phyloP scores from a whole-genome alignment of 257 asterid genomes.

The Nicotiana obtusifolia region DNA sequence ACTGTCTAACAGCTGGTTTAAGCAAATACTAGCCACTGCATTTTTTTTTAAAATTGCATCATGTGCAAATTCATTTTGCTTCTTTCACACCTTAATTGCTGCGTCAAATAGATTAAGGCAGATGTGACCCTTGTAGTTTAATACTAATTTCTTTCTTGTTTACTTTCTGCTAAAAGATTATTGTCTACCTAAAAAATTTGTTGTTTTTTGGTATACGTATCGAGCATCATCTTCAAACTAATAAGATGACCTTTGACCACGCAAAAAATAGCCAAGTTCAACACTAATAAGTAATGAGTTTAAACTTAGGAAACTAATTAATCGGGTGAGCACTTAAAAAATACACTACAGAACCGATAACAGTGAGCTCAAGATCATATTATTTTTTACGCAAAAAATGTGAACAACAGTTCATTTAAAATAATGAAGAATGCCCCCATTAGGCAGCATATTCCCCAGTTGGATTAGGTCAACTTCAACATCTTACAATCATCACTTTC shows the following conservation, averaged over 20 bases:
- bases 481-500: slow-evolving; percentile 14
- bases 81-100: not conserved
- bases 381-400: not conserved
- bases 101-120: not conserved
- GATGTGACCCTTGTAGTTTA: not conserved
- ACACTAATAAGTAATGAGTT: not conserved
- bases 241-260: not conserved
- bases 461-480: slow-evolving; percentile 34
- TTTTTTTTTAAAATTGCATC: not conserved
- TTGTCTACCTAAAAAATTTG: not conserved
- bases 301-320: not conserved
- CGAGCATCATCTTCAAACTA: not conserved
- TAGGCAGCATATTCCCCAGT: slow-evolving; percentile 15
- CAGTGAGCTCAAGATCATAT: not conserved
- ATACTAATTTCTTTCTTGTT: not conserved
- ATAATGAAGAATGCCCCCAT: not conserved
- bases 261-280: not conserved
- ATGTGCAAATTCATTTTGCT: not conserved
- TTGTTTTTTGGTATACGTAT: not conserved
- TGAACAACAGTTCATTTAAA: not conserved
- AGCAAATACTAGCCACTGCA: not conserved
- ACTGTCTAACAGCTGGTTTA: slow-evolving; percentile 8
- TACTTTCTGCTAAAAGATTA: not conserved
- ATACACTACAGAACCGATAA: not conserved
- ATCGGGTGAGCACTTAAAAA: not conserved